Evolutionary conservation across 495 filamentous ascomycete species (phyloP).

Genomic region (Annulohypoxylon moriforme): DNA sequence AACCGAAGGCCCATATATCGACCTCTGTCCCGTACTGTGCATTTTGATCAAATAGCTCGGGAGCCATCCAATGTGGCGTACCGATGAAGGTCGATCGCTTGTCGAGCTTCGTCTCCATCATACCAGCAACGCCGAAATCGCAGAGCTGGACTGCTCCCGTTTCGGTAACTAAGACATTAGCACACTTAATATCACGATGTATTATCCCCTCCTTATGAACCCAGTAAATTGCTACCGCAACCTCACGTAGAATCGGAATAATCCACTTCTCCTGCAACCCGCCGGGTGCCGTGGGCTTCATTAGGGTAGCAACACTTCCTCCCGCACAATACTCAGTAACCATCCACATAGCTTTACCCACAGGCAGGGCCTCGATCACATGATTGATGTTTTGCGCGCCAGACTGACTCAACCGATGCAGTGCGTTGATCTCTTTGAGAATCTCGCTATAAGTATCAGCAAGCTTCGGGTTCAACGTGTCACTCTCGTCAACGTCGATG

Average conservation of each 20-base stretch:
- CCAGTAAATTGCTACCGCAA: constrained; percentile 83
- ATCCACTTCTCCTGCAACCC: constrained; percentile 91
- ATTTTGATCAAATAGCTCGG: constrained; percentile 75
- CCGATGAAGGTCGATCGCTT: constrained; percentile 95
- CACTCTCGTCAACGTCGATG: constrained; percentile 90
- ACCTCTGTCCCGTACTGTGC: constrained; percentile 74
- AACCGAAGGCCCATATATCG: constrained; percentile 96
- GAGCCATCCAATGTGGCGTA: constrained; percentile 97
- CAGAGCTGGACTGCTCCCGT: constrained; percentile 89
- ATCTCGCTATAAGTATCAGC: constrained; percentile 85
- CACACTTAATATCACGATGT: constrained; percentile 96
- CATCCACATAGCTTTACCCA: constrained; percentile 92
- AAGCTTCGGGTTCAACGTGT: constrained; percentile 78
- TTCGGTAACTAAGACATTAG: constrained; percentile 91
- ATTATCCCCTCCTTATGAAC: constrained; percentile 94
- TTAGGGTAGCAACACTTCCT: constrained; percentile 91
- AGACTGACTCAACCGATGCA: constrained; percentile 84
- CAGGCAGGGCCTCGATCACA: constrained; percentile 85
- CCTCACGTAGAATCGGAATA: constrained; percentile 87
- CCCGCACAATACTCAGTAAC: constrained; percentile 96
- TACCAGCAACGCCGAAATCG: constrained; percentile 93
- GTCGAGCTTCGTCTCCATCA: constrained; percentile 82
- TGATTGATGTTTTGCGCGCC: constrained; percentile 92
- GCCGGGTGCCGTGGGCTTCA: constrained; percentile 71
- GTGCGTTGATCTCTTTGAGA: constrained; percentile 86